A percentile compares a stretch with the other conserved stretches of the same genome.
phyloP scores from a whole-genome alignment of 2,329 filamentous ascomycete species.

The Microascus cirrosus region DNA sequence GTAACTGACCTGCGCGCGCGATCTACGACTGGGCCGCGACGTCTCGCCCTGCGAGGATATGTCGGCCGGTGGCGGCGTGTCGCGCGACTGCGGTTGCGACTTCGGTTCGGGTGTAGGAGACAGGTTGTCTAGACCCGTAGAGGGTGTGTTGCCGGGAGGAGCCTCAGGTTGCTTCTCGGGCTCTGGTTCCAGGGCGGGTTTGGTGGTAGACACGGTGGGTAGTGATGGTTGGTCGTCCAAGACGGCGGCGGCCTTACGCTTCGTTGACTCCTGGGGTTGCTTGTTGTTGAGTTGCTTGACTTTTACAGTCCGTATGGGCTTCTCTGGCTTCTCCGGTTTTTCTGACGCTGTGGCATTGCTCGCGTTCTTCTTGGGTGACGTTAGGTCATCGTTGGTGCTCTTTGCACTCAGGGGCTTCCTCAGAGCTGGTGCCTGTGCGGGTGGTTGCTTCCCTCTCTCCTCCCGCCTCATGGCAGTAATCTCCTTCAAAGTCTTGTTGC shows the following conservation, averaged over 20 bases:
- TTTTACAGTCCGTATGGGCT: constrained; percentile 10
- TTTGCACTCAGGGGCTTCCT: constrained; percentile 44
- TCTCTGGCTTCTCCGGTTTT: neutral
- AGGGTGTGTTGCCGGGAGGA: neutral
- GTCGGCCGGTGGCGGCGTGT: constrained; percentile 50
- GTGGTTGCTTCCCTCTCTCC: neutral
- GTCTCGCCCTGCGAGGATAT: constrained; percentile 44
- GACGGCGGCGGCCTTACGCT: constrained; percentile 14
- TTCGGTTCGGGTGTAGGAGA: constrained; percentile 29
- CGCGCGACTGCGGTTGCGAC: constrained; percentile 23
- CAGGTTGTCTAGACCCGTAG: neutral
- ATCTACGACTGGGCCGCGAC: constrained; percentile 54
- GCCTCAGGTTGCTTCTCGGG: constrained; percentile 4
- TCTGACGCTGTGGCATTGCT: constrained; percentile 22
- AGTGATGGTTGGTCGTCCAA: constrained; percentile 8
- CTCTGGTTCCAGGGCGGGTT: constrained; percentile 9
- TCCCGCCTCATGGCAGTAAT: constrained; percentile 29
- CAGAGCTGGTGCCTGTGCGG: constrained; percentile 9
- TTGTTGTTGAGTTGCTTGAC: constrained; percentile 9
- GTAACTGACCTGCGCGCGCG: constrained; percentile 62
- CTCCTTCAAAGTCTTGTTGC: constrained; percentile 33
- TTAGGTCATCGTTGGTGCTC: constrained; percentile 47
- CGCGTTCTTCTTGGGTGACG: constrained; percentile 44
- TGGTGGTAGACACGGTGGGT: neutral
- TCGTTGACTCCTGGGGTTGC: constrained; percentile 5